phyloP scores from a whole-genome alignment of 192 early-diverging fungal genomes.

The Haplosporangium gracile region DNA sequence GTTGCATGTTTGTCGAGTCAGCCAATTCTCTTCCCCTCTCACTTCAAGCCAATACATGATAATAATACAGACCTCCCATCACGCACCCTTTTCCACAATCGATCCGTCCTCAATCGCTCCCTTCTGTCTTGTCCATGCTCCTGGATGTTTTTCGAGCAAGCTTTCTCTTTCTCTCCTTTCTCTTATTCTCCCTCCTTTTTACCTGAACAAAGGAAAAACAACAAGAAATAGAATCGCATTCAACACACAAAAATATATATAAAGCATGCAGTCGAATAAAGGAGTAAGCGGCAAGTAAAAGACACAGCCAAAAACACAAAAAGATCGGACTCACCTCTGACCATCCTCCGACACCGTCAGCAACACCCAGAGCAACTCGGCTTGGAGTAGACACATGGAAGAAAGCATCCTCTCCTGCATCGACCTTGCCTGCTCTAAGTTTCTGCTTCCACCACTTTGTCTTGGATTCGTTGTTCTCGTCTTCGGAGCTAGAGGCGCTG shows the following conservation, averaged over 20 bases:
- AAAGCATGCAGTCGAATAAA: no score
- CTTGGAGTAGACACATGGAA: constrained; percentile 66
- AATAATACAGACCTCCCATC: no score
- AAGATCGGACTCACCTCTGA: constrained; percentile 52
- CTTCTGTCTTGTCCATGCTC: background rate
- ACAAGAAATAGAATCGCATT: background rate
- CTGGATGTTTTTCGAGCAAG: background rate
- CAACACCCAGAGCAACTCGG: constrained; percentile 69
- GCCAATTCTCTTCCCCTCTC: no score
- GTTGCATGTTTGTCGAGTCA: no score
- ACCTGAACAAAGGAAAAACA: background rate
- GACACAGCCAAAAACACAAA: background rate
- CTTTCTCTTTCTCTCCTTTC: background rate
- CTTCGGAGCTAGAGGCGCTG: background rate
- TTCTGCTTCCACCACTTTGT: constrained; percentile 59
- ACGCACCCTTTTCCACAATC: background rate
- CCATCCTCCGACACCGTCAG: constrained; percentile 74
- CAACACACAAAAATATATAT: no score
- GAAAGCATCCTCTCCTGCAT: constrained; percentile 74
- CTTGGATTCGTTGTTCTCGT: constrained; percentile 19
- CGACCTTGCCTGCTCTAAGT: constrained; percentile 64
- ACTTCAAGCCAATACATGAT: no score
- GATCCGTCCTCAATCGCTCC: background rate
- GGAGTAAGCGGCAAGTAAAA: background rate
- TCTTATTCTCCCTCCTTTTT: background rate